phyloP scores from a whole-genome alignment of 2,329 filamentous ascomycete genomes.

The Trichoderma arundinaceum region DNA sequence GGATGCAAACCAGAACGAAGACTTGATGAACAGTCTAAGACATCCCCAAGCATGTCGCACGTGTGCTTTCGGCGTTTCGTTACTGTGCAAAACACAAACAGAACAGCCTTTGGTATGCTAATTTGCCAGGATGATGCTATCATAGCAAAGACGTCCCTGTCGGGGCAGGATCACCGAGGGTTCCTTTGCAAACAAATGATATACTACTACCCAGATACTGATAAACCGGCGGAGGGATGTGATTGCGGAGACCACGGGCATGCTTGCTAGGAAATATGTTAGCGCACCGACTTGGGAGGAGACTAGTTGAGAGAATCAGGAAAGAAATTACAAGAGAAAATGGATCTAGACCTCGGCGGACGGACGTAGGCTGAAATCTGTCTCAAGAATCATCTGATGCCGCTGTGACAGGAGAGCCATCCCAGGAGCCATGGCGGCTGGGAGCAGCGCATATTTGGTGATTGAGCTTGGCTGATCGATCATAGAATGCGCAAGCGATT shows the following conservation, averaged over 20 bases:
- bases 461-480: background rate
- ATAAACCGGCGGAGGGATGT: conserved; percentile 10
- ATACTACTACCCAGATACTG: background rate
- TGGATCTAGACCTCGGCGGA: background rate
- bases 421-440: conserved; percentile 6
- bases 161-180: background rate
- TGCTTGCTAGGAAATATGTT: conserved; percentile 17
- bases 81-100: background rate
- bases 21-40: conserved; percentile 11
- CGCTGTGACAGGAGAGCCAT: conserved; percentile 5
- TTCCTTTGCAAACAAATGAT: background rate
- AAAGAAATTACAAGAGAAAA: conserved; percentile 10
- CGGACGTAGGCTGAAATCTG: conserved; percentile 9
- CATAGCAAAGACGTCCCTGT: background rate
- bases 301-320: background rate
- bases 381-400: conserved; percentile 14
- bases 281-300: conserved; percentile 15
- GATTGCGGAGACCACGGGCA: conserved; percentile 17
- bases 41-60: conserved; percentile 21
- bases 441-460: background rate
- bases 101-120: background rate
- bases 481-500: background rate
- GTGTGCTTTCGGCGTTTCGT: background rate
- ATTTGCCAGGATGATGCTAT: conserved; percentile 3
- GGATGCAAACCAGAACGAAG: background rate